Evolutionary conservation across 306 rosid genomes (phyloP).

Genomic region (Rubus parviflorus): DNA sequence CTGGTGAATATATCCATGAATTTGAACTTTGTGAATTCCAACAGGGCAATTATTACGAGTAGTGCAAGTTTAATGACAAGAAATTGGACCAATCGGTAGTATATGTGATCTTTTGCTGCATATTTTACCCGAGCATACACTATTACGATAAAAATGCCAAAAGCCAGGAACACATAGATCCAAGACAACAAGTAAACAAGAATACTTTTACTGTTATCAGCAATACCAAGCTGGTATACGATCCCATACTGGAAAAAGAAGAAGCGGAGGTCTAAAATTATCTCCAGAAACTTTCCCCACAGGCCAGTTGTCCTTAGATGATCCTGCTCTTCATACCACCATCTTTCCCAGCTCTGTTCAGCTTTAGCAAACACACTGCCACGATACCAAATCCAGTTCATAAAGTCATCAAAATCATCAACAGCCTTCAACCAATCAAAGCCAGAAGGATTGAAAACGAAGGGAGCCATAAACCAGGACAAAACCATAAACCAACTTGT

Average conservation of each 20-base stretch:
- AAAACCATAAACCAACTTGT: slow-evolving; percentile 79
- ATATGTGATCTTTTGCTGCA: slow-evolving; percentile 67
- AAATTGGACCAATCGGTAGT: slow-evolving; percentile 75
- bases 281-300: slow-evolving; percentile 78
- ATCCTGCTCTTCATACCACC: slow-evolving; percentile 97
- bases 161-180: slow-evolving; percentile 60
- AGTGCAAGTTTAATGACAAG: slow-evolving; percentile 46
- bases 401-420: slow-evolving; percentile 74
- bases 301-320: slow-evolving; percentile 69
- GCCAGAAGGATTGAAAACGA: slow-evolving; percentile 80
- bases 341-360: slow-evolving; percentile 92
- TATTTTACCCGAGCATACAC: slow-evolving; percentile 60
- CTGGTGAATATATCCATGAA: slow-evolving; percentile 69
- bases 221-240: slow-evolving; percentile 70
- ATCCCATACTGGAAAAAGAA: slow-evolving; percentile 79
- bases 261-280: slow-evolving; percentile 75
- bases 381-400: slow-evolving; percentile 75
- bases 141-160: slow-evolving; percentile 52
- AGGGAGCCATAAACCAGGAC: slow-evolving; percentile 87
- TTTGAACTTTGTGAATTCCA: slow-evolving; percentile 59
- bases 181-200: slow-evolving; percentile 76
- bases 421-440: slow-evolving; percentile 94
- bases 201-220: slow-evolving; percentile 64
- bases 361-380: slow-evolving; percentile 85
- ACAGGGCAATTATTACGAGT: slow-evolving; percentile 55